These are phyloP conservation scores for Xerocomus spinulosus DNA, from an alignment of 768 basidiomycete species.

Conservation along the genomic window DNA sequence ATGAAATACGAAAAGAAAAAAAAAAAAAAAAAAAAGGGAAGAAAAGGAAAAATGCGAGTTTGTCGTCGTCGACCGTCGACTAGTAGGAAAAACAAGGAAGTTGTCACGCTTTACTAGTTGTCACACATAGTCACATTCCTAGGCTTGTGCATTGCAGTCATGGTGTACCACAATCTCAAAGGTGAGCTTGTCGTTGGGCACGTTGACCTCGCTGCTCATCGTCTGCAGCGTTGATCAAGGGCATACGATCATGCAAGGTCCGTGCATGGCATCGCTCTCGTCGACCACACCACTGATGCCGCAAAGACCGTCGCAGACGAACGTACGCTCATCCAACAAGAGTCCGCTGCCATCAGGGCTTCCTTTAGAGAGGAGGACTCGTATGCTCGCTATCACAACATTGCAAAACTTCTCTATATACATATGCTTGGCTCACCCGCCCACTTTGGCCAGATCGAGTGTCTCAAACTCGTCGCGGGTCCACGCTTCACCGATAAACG, in stretches of 20 bases:
- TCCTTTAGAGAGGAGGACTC: constrained; percentile 98
- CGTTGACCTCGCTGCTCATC: constrained; percentile 18
- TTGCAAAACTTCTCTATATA: constrained; percentile 97
- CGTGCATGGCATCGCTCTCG: constrained; percentile 15
- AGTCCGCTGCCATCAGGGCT: constrained; percentile 94
- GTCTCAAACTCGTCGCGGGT: constrained; percentile 89
- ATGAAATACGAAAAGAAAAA: constrained; percentile 11
- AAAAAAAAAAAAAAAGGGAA: background rate
- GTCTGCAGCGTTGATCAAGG: constrained; percentile 86
- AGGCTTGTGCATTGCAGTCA: constrained; percentile 26
- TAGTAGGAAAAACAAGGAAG: constrained; percentile 15
- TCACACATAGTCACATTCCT: constrained; percentile 22
- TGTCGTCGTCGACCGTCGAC: constrained; percentile 21
- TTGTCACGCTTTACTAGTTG: constrained; percentile 18
- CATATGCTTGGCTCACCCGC: constrained; percentile 99
- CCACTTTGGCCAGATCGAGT: constrained; percentile 99
- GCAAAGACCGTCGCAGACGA: constrained; percentile 94
- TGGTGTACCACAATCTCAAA: constrained; percentile 87
- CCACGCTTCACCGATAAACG: constrained; percentile 96
- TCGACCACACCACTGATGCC: constrained; percentile 19
- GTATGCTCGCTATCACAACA: constrained; percentile 91
- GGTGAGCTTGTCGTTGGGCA: constrained; percentile 38
- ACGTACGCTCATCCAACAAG: constrained; percentile 92
- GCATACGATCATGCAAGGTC: constrained; percentile 96
- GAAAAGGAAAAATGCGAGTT: constrained; percentile 3